A percentile compares a stretch with the other conserved stretches of the same genome.
Evolutionary conservation across 306 rosid species (phyloP).

Genomic region (Styphnolobium japonicum): DNA sequence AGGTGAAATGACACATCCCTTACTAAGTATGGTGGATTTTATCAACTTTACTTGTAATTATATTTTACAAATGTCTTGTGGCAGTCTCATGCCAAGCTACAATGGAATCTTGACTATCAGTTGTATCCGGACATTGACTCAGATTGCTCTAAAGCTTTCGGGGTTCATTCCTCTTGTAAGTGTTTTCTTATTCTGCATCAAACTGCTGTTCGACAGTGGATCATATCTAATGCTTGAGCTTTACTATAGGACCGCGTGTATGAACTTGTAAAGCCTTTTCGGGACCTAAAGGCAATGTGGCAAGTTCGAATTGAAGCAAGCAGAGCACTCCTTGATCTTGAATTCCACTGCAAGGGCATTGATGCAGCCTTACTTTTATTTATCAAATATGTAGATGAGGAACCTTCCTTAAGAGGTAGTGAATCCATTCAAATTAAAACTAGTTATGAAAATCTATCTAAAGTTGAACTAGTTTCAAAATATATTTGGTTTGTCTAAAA

Average conservation of each 20-base stretch:
- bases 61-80: constrained; percentile 37
- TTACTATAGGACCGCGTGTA: constrained; percentile 73
- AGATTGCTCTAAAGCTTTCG: constrained; percentile 85
- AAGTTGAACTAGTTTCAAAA: not conserved
- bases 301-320: constrained; percentile 90
- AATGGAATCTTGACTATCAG: constrained; percentile 88
- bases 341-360: constrained; percentile 79
- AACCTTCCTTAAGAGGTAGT: constrained; percentile 82
- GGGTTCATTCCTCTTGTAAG: constrained; percentile 81
- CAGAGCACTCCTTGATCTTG: constrained; percentile 91
- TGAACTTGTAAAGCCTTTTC: constrained; percentile 77
- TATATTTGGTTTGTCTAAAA: not conserved
- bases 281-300: constrained; percentile 65
- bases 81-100: constrained; percentile 96
- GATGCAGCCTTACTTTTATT: constrained; percentile 69
- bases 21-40: constrained; percentile 18
- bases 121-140: constrained; percentile 86
- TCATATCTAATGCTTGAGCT: constrained; percentile 24
- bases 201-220: constrained; percentile 16
- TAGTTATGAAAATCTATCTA: not conserved
- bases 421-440: constrained; percentile 18
- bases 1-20: constrained; percentile 52
- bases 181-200: constrained; percentile 20
- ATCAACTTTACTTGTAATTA: constrained; percentile 26
- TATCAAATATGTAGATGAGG: constrained; percentile 71